Conservation (phyloP, 495 filamentous ascomycete species). For the Aspergillus homomorphus region DNA sequence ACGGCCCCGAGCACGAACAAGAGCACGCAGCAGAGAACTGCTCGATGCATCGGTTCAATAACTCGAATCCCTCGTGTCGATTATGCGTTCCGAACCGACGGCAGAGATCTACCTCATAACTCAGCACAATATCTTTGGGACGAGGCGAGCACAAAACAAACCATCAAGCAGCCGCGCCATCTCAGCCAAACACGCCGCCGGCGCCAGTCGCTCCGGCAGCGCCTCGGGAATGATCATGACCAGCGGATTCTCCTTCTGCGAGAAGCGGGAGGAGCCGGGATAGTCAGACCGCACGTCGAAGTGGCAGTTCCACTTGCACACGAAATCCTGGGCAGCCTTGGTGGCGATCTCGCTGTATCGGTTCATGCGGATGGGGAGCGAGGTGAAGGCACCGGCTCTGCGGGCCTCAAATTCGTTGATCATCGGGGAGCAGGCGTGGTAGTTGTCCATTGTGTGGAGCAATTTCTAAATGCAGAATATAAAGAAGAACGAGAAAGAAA, state of each 20-base stretch:
- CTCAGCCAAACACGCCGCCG: neutral
- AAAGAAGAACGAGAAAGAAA: neutral
- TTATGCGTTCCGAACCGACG: neutral
- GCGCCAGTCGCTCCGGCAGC: neutral
- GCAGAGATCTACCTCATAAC: neutral
- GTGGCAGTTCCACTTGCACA: neutral
- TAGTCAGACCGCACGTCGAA: too few relatives aligned
- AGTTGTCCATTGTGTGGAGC: neutral
- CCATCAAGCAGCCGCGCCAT: neutral
- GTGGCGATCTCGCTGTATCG: constrained; percentile 1
- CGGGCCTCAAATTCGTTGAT: neutral
- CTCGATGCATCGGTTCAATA: constrained; percentile 1
- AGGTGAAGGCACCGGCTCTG: neutral
- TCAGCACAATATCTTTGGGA: neutral
- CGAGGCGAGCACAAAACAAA: neutral
- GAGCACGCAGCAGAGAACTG: neutral
- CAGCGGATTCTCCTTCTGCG: neutral
- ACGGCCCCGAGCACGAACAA: neutral
- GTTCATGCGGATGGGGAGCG: neutral
- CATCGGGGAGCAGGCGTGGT: neutral
- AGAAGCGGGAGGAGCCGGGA: neutral
- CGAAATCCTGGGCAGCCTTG: neutral
- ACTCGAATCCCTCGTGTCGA: neutral
- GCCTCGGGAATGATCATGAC: neutral
- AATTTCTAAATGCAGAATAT: neutral